Percentiles rank a stretch among this genome's conserved stretches.
Evolutionary conservation across 768 basidiomycete species (phyloP).

Genomic region (Tephrocybe sp.): DNA sequence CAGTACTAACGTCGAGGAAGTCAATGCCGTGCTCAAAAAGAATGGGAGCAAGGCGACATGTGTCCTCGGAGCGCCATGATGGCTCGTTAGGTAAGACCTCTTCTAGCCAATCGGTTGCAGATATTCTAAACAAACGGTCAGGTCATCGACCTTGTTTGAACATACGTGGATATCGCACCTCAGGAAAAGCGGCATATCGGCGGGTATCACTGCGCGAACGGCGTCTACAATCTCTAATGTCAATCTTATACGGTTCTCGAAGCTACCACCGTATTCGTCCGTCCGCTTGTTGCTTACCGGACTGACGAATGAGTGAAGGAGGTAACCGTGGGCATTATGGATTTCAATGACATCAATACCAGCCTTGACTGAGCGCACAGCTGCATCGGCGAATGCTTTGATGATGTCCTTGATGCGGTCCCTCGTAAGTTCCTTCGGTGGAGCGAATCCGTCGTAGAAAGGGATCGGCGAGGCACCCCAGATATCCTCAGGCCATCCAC

Average conservation of each 20-base stretch:
- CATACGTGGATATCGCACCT: conserved; percentile 51
- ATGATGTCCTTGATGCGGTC: conserved; percentile 59
- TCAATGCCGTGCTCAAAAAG: conserved; percentile 69
- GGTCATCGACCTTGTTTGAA: background rate
- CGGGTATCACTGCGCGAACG: conserved; percentile 57
- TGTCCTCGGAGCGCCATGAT: conserved; percentile 71
- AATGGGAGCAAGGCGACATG: conserved; percentile 55
- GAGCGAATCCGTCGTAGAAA: conserved; percentile 40
- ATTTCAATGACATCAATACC: conserved; percentile 65
- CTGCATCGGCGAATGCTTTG: conserved; percentile 51
- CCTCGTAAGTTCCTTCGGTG: conserved; percentile 54
- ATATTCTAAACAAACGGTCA: conserved; percentile 40
- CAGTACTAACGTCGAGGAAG: conserved; percentile 69
- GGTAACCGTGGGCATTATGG: conserved; percentile 64
- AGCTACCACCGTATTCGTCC: conserved; percentile 68
- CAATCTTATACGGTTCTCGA: conserved; percentile 68
- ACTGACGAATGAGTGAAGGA: conserved; percentile 55
- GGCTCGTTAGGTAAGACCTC: conserved; percentile 54
- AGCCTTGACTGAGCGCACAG: conserved; percentile 52
- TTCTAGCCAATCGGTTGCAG: conserved; percentile 75
- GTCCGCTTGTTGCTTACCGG: conserved; percentile 61
- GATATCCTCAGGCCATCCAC: conserved; percentile 54
- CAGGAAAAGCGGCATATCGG: conserved; percentile 69
- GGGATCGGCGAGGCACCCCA: conserved; percentile 56
- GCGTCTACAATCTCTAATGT: conserved; percentile 63